Base-by-base conservation (phyloP, 768 basidiomycete species). In the Rickenella mellea region DNA sequence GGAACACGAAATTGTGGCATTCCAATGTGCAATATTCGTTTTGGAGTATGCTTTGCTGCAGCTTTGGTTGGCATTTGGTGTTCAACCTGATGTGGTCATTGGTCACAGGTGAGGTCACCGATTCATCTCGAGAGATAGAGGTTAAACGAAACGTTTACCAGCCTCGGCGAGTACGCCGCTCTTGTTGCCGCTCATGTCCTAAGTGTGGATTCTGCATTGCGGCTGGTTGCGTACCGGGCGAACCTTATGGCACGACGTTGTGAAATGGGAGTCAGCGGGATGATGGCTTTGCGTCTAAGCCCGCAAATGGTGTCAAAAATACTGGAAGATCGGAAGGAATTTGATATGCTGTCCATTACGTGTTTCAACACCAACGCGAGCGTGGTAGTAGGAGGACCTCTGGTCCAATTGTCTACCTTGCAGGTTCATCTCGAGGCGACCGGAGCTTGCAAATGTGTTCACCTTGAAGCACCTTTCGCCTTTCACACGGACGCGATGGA, bases 111-210 rank as follows among this genome's bases (percentile, higher is more conserved):
- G 38, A 43, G 68, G 54, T 27, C 8, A 15, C 10, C 29, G 15
- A 30, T 10, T 15, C 15, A 10, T 30, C 19, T 5, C 4, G 19
- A 15, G 2, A 17, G 28, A 7, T 14, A 15, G 19, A 17, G 2
- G 1, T 6, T 47, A 38, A 32, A 40, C 15, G 20, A 15, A 15
- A 5, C n/a, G 9, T 42, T 24, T 26, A 33, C n/a, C 45, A 87
- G 84, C 56, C 67, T 87, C 14, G 84, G 84, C 29, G 84, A 87
- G 62, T 86, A 83, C 42, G 76, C 76, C 6, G 83, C 80, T 8
- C 68, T 86, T 29, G 77, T 78, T 14, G 60, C 69, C n/a, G 75
- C 83, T 0, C 71, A 66, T 1, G 74, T 82, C 1, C 50, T 87
- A 11, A 64, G 67, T 0, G 58, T 85, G 14, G 61, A 71, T 46